phyloP scores from a whole-genome alignment of 2,329 filamentous ascomycete genomes.

The Paecilomyces fulvus region DNA sequence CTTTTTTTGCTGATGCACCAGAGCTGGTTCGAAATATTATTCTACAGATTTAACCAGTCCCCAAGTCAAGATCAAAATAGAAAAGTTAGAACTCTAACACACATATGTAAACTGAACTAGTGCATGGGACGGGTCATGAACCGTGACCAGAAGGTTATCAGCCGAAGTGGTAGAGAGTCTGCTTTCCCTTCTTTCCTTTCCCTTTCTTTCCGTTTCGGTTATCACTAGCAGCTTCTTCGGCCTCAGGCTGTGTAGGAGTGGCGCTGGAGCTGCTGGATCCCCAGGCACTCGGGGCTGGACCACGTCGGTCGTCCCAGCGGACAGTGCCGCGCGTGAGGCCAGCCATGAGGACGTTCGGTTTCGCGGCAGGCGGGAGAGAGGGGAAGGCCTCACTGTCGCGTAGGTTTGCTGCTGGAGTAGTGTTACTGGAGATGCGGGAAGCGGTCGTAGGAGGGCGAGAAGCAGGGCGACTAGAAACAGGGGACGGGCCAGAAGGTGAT shows the following conservation, averaged over 20 bases:
- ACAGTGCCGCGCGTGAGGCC: conserved; percentile 40
- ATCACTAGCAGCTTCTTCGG: not conserved
- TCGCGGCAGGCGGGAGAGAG: conserved; percentile 69
- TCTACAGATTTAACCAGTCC: not conserved
- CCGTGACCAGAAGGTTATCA: conserved; percentile 8
- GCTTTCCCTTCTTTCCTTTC: conserved; percentile 29
- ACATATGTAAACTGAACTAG: not conserved
- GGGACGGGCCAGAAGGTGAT: conserved; percentile 13
- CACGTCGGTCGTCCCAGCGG: conserved; percentile 35
- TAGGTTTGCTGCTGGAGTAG: conserved; percentile 11
- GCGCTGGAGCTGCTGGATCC: conserved; percentile 12
- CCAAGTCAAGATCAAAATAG: not conserved
- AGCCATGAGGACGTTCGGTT: conserved; percentile 48
- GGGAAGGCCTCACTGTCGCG: conserved; percentile 61
- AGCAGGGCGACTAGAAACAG: conserved; percentile 16
- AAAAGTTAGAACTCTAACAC: not conserved
- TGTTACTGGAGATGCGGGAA: conserved; percentile 10
- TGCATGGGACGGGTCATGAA: not conserved
- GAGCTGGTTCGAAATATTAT: not conserved
- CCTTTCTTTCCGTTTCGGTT: conserved; percentile 20
- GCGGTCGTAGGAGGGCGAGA: conserved; percentile 17
- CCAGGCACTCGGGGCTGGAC: conserved; percentile 31
- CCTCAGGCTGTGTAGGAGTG: conserved; percentile 2
- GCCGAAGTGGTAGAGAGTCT: conserved; percentile 33
- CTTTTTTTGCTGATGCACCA: not conserved